Evolutionary conservation across 208 protist species (phyloP), one percentile per base, ranked within the genome.

Genomic region (Tritrichomonas foetus): DNA sequence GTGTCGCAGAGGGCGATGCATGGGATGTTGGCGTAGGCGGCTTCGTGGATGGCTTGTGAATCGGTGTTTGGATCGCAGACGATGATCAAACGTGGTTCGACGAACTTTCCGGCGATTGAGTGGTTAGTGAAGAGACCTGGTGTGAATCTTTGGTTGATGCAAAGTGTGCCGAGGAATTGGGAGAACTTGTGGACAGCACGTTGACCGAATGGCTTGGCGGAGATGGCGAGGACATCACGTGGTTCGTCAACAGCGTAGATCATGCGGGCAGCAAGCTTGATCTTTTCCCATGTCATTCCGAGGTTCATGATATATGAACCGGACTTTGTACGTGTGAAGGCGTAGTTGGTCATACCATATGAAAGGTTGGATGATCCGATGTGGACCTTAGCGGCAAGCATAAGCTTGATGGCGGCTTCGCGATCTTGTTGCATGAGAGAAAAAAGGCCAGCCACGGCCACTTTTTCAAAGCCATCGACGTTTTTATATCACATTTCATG

Each of bases 221-320:
- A 99, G 96, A 99, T 98, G 94, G 98, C 98, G 95, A 95, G 97
- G 66, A 99, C 96, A 95, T 99, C 98, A 92, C 97, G 95, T 92
- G 98, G 98, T 97, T 99, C 99, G 97, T 99, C 98, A 94, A 99
- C 98, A 84, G 98, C 97, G 44, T 98, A 98, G 94, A 99, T 98
- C 95, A 99, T 97, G 94, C 98, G 97, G 95, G 98, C 98, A 94
- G 98, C 98, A 9, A 99, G 96, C 94, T 99, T 96, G 57, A 99
- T 97, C 97, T 99, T 99, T 97, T 99, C 98, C 97, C 98, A 99
- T 94, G 98, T 99, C 97, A 98, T 99, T 96, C 97, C 97, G 66
- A 99, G 93, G 96, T 99, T 98, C 95, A 99, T 97, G 94, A 99
- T 96, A 97, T 99, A 96, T 93, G 97, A 96, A 95, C 97, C 98